phyloP scores from a whole-genome alignment of 495 filamentous ascomycete species.

The Parachaetomium inaequale region DNA sequence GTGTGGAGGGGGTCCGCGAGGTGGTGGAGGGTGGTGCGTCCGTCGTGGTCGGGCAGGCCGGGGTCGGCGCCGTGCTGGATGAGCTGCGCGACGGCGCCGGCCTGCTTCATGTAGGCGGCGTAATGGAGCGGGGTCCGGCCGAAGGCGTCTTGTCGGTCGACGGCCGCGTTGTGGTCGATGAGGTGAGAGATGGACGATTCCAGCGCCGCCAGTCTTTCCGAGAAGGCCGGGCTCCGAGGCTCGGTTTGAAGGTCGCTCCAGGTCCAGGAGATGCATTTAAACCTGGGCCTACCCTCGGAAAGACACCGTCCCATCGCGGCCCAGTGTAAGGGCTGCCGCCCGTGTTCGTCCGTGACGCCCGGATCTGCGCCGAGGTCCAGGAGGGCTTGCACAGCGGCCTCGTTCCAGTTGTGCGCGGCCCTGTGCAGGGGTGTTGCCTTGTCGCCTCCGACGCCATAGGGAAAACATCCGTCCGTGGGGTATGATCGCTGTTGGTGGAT shows the following conservation, averaged over 20 bases:
- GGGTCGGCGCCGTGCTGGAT: background rate
- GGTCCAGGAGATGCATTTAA: background rate
- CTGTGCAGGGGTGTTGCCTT: conserved; percentile 1
- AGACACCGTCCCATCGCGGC: background rate
- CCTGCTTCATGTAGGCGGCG: background rate
- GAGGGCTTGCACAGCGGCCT: background rate
- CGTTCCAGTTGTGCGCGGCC: conserved; percentile 3
- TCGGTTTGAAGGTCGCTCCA: background rate
- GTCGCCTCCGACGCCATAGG: conserved; percentile 6
- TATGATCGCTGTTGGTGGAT: conserved; percentile 6
- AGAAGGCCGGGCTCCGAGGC: background rate
- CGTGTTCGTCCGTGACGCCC: conserved; percentile 5
- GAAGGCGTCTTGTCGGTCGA: conserved; percentile 1
- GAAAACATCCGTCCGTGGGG: background rate
- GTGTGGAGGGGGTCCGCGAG: background rate
- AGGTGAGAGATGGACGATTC: background rate
- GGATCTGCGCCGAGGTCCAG: conserved; percentile 4
- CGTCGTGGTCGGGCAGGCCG: background rate
- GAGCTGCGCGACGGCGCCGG: background rate
- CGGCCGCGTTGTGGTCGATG: background rate
- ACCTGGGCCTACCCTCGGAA: background rate
- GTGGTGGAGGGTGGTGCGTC: background rate
- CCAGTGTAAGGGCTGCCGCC: conserved; percentile 2
- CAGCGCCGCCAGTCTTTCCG: background rate
- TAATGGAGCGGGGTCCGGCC: conserved; percentile 6